Evolutionary conservation across 108 stramenopile genomes (phyloP), one percentile per base, ranked within the genome.

Genomic region (Bacterosira constricta): DNA sequence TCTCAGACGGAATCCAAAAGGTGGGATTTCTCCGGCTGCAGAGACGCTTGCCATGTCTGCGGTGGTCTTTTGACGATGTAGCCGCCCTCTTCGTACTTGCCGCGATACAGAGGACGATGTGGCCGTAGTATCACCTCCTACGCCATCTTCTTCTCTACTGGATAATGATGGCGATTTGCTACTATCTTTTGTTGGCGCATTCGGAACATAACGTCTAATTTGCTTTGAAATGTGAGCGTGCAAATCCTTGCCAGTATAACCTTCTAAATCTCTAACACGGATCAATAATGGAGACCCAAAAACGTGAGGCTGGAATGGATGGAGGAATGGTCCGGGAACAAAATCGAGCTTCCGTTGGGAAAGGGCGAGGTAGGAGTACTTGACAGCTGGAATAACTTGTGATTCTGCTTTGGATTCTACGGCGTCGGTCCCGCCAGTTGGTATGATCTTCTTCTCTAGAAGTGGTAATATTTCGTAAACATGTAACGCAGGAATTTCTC

Each of bases 251-350:
- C 92, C 92, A 27, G 95, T 90, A 58, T 78, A 75, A 20, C 76
- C 73, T 50, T 90, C 86, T 26, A 94, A 59, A 55, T 90, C 82
- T n/a, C 79, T 34, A 2, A 96, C 65, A 41, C 89, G 88, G 9
- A 94, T 49, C 47, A 96, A 66, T 15, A 92, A 63, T 37, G 95
- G 95, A 9, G 88, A 88, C 42, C 92, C 95, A 83, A 94, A 91
- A 13, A 92, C 71, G 8, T 63, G 53, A 47, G 87, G 90, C 21
- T 76, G 55, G 17, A 89, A 81, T 0, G 95, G 95, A 76, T 96
- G 92, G 27, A 96, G 69, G 27, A 87, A 83, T 21, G 91, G 81
- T 9, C 74, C 72, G n/a, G 74, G 39, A 9, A 81, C 56, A 25
- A 88, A 66, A 25, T 94, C 91, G 5, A 91, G 67, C 45, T 79